phyloP scores from a whole-genome alignment of 306 rosid genomes.

The Spatholobus suberectus region DNA sequence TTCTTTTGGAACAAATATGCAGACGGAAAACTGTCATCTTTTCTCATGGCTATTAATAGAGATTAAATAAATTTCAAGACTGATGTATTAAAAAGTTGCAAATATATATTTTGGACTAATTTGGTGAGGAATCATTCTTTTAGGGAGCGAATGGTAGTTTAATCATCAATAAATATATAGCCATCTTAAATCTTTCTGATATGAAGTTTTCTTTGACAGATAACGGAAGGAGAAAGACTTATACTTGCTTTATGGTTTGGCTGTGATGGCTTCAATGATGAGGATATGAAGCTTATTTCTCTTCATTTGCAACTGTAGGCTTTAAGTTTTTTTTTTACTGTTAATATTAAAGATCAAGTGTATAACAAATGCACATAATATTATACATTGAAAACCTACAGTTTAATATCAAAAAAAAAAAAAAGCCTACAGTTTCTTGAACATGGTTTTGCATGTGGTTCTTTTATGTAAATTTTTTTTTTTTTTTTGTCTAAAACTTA shows the following conservation, averaged over 20 bases:
- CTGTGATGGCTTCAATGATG: constrained; percentile 79
- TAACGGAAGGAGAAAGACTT: constrained; percentile 86
- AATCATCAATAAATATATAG: constrained; percentile 16
- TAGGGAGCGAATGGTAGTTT: neutral
- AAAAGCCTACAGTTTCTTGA: too few relatives aligned
- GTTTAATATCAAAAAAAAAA: too few relatives aligned
- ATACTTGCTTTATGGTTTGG: constrained; percentile 88
- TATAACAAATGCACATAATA: constrained; percentile 1
- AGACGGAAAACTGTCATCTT: neutral
- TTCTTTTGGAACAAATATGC: constrained; percentile 11
- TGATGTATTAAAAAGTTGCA: constrained; percentile 6
- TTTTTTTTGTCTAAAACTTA: too few relatives aligned
- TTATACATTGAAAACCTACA: too few relatives aligned
- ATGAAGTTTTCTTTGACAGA: constrained; percentile 55
- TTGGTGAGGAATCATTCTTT: constrained; percentile 5
- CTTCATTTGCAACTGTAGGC: too few relatives aligned
- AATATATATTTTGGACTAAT: neutral
- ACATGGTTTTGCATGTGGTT: neutral
- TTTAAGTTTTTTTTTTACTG: neutral
- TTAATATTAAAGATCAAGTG: neutral
- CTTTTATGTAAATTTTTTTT: too few relatives aligned
- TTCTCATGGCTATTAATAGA: neutral
- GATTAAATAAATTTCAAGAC: constrained; percentile 7
- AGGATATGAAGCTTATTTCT: too few relatives aligned
- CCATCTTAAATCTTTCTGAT: constrained; percentile 36